These are phyloP conservation scores for Pterula multifida DNA, from an alignment of 1,284 basidiomycete species.

Conservation along the genomic window DNA sequence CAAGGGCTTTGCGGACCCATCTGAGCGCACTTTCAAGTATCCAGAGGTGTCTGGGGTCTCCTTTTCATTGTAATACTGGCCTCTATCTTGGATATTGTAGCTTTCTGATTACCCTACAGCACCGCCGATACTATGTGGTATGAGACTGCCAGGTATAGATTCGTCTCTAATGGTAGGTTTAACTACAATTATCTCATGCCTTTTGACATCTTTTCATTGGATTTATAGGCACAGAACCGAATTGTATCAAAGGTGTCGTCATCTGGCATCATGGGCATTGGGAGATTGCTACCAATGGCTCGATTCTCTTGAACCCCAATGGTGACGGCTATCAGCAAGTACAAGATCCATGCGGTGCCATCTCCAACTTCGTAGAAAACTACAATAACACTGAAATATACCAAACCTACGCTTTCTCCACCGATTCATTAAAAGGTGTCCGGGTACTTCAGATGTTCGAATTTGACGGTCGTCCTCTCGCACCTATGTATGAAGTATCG, in stretches of 20 bases:
- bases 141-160: slow-evolving; percentile 82
- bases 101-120: slow-evolving; percentile 6
- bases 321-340: slow-evolving; percentile 85
- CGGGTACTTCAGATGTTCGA: slow-evolving; percentile 55
- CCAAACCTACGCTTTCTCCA: slow-evolving; percentile 44
- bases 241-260: slow-evolving; percentile 76
- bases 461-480: slow-evolving; percentile 50
- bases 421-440: slow-evolving; percentile 34
- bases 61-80: slow-evolving; percentile 69
- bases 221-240: slow-evolving; percentile 54
- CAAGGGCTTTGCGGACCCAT: slow-evolving; percentile 76
- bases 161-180: slow-evolving; percentile 51
- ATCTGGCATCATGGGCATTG: slow-evolving; percentile 83
- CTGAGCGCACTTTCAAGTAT: slow-evolving; percentile 70
- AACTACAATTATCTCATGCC: not conserved
- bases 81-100: slow-evolving; percentile 1
- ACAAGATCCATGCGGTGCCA: slow-evolving; percentile 80
- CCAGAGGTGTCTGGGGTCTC: slow-evolving; percentile 76
- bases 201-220: slow-evolving; percentile 5
- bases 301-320: slow-evolving; percentile 59
- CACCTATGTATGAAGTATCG: slow-evolving; percentile 49
- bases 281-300: slow-evolving; percentile 57
- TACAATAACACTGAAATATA: slow-evolving; percentile 65
- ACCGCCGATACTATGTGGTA: slow-evolving; percentile 66
- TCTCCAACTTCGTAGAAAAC: slow-evolving; percentile 72